A percentile compares a stretch with the other conserved stretches of the same genome.
phyloP scores from a whole-genome alignment of 768 basidiomycete species.

The Macrolepiota fuliginosa region DNA sequence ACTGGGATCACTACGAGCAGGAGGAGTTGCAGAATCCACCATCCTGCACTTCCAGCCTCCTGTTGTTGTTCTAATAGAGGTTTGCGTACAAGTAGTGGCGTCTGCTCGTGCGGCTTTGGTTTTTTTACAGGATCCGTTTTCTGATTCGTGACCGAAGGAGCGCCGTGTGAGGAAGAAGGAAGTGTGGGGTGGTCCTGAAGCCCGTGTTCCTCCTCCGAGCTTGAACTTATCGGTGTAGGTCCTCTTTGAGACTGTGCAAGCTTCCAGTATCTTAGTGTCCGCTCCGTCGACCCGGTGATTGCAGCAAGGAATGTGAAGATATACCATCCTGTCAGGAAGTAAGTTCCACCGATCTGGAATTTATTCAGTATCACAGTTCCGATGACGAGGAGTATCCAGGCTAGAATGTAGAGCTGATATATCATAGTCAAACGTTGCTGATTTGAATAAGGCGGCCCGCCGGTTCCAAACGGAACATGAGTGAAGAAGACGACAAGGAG shows the following conservation, averaged over 20 bases:
- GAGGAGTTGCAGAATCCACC: conserved; percentile 30
- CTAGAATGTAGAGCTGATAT: conserved; percentile 53
- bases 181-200: conserved; percentile 15
- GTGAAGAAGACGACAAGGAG: conserved; percentile 38
- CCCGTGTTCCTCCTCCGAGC: conserved; percentile 15
- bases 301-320: conserved; percentile 37
- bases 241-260: conserved; percentile 3
- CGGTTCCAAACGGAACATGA: conserved; percentile 23
- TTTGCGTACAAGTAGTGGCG: conserved; percentile 19
- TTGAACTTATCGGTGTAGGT: conserved; percentile 7
- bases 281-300: conserved; percentile 27
- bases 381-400: conserved; percentile 56
- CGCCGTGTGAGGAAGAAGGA: background rate
- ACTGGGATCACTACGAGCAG: conserved; percentile 26
- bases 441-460: conserved; percentile 26
- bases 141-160: conserved; percentile 1
- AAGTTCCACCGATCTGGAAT: conserved; percentile 47
- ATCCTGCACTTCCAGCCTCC: conserved; percentile 20
- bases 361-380: conserved; percentile 32
- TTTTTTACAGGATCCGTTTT: conserved; percentile 10
- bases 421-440: conserved; percentile 51
- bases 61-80: conserved; percentile 16
- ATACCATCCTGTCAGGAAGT: conserved; percentile 59
- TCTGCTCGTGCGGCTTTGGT: conserved; percentile 18
- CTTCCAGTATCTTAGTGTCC: background rate